Evolutionary conservation across 306 rosid species (phyloP), one percentile per base, ranked within the genome.

Genomic region (Vicia villosa): DNA sequence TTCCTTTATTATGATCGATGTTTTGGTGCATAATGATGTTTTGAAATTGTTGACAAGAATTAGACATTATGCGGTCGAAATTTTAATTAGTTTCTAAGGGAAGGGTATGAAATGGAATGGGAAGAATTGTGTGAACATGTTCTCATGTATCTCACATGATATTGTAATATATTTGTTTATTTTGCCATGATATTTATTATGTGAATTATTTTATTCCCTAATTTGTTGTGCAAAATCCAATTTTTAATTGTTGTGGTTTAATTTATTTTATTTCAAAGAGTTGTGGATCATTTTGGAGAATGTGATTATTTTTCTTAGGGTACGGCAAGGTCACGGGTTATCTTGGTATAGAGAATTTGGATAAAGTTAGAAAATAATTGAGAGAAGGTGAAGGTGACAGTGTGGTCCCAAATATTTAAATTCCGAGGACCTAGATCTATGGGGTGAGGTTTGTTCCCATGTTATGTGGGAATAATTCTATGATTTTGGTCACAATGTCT

Each of bases 71-170:
- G 59, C 15, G 3, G 3, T 52, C 4, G 2, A 52, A 21, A 21
- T 10, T 52, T 21, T 21, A 52, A 11, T 22, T 20, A 0, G 34
- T 52, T n/a, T 52, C 13, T 9, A 19, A 19, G 14, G 26, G 56
- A 9, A 14, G 3, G 47, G 47, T 17, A 19, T 40, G 66, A 37
- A 26, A 37, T 56, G 66, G 5, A 41, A 51, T 19, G 26, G 26
- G 5, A 8, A n/a, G 41, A 21, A 54, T 56, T 34, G 54, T 47
- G 45, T 22, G 45, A 45, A 79, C 84, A 79, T 82, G 89, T 82
- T 6, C 84, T 69, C 80, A 75, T 84, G 88, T 84, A 65, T 63
- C 17, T 63, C 17, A 38, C 38, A 21, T 36, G 28, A 28, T 28
- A 0, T 3, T 74, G 77, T 76, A 79, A n/a, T 36, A 60, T 69